These are phyloP conservation scores for Alternaria sp. DNA, from an alignment of 2,329 filamentous ascomycete species.

Conservation along the genomic window DNA sequence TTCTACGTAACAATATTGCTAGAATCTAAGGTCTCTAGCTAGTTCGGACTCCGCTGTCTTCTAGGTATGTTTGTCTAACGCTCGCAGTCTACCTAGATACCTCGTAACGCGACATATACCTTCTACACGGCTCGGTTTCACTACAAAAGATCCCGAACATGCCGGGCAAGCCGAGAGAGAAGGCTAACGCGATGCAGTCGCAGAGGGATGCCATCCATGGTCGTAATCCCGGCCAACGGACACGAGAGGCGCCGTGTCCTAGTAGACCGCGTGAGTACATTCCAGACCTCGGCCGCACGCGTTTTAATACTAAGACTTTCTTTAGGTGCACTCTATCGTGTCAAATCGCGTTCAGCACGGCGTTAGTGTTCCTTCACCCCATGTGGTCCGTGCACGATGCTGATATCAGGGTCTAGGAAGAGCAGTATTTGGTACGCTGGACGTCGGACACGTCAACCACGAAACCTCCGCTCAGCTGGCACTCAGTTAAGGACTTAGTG, in stretches of 20 bases:
- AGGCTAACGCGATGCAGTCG: slow-evolving; percentile 8
- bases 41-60: background rate
- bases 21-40: background rate
- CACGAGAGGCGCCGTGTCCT: slow-evolving; percentile 26
- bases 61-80: too few relatives aligned
- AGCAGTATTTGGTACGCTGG: slow-evolving; percentile 55
- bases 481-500: slow-evolving; percentile 49
- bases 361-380: slow-evolving; percentile 21
- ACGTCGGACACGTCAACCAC: slow-evolving; percentile 13
- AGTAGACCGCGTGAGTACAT: slow-evolving; percentile 28
- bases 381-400: slow-evolving; percentile 23
- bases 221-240: slow-evolving; percentile 32
- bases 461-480: slow-evolving; percentile 52
- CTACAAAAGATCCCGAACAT: background rate
- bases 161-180: background rate
- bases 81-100: background rate
- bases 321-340: slow-evolving; percentile 18
- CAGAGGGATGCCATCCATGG: slow-evolving; percentile 35
- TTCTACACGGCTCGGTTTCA: background rate
- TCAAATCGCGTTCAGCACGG: slow-evolving; percentile 33
- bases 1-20: background rate
- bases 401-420: slow-evolving; percentile 40
- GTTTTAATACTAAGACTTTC: background rate
- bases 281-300: background rate
- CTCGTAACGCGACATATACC: too few relatives aligned